Evolutionary conservation across 371 early-diverging fungal species (phyloP), one percentile per base, ranked within the genome.

Genomic region (Zychaea mexicana): DNA sequence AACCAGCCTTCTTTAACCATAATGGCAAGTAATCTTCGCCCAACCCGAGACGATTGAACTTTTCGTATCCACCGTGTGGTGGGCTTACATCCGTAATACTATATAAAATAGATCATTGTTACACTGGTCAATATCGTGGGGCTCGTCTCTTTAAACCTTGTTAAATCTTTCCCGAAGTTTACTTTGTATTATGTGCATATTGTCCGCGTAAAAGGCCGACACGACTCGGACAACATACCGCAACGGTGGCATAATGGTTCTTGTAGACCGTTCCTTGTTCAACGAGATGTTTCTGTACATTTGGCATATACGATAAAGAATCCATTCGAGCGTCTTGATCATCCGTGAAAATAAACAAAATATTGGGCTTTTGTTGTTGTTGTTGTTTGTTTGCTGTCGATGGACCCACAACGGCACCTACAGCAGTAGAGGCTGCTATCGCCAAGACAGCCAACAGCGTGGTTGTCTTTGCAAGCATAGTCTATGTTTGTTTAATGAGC

Each of bases 151-250:
- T 33, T 33, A 8, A 33, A 33, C 33, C 12, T 33, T 33, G 5
- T 33, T 33, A 33, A 33, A 33, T 33, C 13, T 42, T 42, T 17
- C 13, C 2, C 3, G n/a, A 1, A 3, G 12, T 63, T 52, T 70
- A 88, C 82, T 71, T 88, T 82, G 79, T 85, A 56, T 87, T 87
- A 55, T 87, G 89, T 0, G 87, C 81, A 69, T 85, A 87, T 65
- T 89, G 86, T 0, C 86, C 84, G 8, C 82, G 70, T 63, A 84
- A 73, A 12, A 88, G 69, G 0, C 83, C 76, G 5, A 87, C 86
- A 26, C 89, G 79, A 60, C 82, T 82, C 7, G 89, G 89, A 45
- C 89, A 89, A 52, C 89, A 89, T 38, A 88, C 75, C 9, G 89
- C 78, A 7, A 83, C 82, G 2, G 88, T 88, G n/a, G 84, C 84